Evolutionary conservation across 208 protist species (phyloP).

Genomic region (Leishmania tropica): DNA sequence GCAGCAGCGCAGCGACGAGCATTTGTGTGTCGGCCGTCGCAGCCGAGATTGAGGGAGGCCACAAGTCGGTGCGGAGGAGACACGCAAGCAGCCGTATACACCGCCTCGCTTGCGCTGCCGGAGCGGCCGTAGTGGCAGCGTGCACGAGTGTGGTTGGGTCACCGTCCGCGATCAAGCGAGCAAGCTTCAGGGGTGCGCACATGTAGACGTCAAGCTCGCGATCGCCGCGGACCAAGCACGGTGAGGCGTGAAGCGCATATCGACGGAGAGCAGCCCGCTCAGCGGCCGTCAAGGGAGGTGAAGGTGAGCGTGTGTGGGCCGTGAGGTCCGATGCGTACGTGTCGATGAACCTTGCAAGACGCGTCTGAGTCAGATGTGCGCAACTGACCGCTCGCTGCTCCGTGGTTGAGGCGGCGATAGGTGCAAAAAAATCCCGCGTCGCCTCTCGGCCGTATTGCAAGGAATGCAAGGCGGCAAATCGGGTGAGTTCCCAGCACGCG

Average conservation of each 20-base stretch:
- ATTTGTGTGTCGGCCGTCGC: background rate
- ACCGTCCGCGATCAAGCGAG: constrained; percentile 2
- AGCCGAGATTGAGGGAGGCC: constrained; percentile 7
- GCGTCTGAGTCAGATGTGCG: background rate
- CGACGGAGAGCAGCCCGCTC: constrained; percentile 13
- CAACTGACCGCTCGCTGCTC: background rate
- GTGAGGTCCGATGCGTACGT: background rate
- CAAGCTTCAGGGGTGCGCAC: constrained; percentile 25
- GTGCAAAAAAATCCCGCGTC: constrained; percentile 10
- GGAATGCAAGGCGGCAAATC: constrained; percentile 9
- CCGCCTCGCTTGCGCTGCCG: constrained; percentile 9
- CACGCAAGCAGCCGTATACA: constrained; percentile 27
- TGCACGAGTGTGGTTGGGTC: constrained; percentile 10
- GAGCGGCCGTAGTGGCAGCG: constrained; percentile 9
- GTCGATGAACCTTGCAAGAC: background rate
- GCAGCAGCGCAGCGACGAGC: constrained; percentile 15
- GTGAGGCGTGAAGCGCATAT: constrained; percentile 15
- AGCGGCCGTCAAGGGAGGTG: background rate
- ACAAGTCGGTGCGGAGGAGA: constrained; percentile 29
- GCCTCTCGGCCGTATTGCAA: constrained; percentile 12
- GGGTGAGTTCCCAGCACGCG: constrained; percentile 14
- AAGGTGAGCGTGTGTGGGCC: background rate
- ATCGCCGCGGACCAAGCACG: constrained; percentile 22
- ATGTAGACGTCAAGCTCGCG: constrained; percentile 13
- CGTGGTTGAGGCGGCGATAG: background rate